Base-by-base conservation (phyloP, 441 rosid genomes). In the Capsella rubella region DNA sequence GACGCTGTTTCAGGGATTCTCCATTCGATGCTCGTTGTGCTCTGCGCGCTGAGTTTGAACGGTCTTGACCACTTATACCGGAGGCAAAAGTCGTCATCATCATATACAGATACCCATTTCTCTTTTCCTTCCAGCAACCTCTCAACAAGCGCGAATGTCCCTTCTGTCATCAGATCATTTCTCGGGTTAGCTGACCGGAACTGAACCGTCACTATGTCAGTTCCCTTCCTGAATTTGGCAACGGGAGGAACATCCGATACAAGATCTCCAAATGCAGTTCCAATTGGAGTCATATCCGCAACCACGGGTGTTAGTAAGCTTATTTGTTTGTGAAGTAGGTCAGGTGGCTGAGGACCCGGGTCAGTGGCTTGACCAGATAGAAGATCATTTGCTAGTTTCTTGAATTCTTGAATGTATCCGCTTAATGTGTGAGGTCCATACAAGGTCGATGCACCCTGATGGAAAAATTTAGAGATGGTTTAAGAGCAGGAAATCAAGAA, bases 151-250 rank as follows among this genome's bases (percentile, higher is more conserved):
- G 88, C 71, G 59, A 86, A 90, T 1, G 50, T 60, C 16, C 97
- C 98, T 82, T 92, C 97, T 0, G 91, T 87, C 92, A 91, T 78
- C 37, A 89, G 86, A 79, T 92, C 95, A 53, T 92, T 94, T 79
- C 97, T 82, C 1, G 95, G 98, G 76, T 93, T 90, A 52, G 91
- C 94, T 39, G 99, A 89, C 91, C 90, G 90, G 85, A 90, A 94
- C 35, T 83, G 81, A 34, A 89, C 95, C 1, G 81, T 82, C 61
- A 87, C 97, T 0, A 2, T 76, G 76, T 80, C 87, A 8, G 28
- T 58, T 6, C 92, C 95, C 69, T 82, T 84, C 78, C 79, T 85
- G 77, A 89, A 89, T 43, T 75, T 72, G 16, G 89, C 40, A 12
- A 1, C 1, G 18, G 1, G 18, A 39, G 65, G 95, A 80, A 92